Percentiles rank a stretch among this genome's conserved stretches.
Evolutionary conservation across 306 rosid genomes (phyloP).

Genomic region (Casuarina cunninghamiana): DNA sequence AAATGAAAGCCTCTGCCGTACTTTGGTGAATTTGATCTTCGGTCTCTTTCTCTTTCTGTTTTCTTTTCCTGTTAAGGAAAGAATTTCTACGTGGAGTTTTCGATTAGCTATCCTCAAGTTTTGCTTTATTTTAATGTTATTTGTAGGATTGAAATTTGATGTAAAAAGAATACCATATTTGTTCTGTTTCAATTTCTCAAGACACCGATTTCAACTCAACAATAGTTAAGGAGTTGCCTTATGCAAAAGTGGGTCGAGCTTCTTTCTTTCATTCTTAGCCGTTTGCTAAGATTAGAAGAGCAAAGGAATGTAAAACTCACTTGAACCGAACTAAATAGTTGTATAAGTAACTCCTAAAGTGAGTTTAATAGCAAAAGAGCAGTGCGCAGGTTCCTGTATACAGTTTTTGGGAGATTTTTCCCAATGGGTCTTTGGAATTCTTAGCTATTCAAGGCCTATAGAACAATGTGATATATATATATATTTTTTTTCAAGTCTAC

Average conservation of each 20-base stretch:
- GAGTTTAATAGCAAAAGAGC: neutral
- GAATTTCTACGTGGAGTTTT: neutral
- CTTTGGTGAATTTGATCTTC: neutral
- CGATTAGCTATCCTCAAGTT: neutral
- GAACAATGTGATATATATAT: neutral
- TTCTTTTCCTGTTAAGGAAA: no score
- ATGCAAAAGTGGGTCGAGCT: neutral
- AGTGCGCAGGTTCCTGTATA: neutral
- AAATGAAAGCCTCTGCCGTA: no score
- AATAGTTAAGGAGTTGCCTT: slow-evolving; percentile 1
- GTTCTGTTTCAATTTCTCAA: neutral
- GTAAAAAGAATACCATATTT: neutral
- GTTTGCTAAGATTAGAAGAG: neutral
- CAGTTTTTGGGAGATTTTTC: neutral
- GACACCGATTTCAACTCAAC: neutral
- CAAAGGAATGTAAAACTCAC: neutral
- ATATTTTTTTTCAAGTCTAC: neutral
- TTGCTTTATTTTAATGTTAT: neutral
- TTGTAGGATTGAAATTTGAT: neutral
- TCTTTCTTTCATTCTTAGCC: neutral
- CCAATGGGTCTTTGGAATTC: neutral
- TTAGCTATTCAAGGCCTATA: neutral
- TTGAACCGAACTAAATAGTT: neutral
- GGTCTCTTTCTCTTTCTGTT: no score
- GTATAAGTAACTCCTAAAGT: neutral